Conservation (phyloP, 176 grass and related monocot species). For the Bolboschoenus planiculmis region DNA sequence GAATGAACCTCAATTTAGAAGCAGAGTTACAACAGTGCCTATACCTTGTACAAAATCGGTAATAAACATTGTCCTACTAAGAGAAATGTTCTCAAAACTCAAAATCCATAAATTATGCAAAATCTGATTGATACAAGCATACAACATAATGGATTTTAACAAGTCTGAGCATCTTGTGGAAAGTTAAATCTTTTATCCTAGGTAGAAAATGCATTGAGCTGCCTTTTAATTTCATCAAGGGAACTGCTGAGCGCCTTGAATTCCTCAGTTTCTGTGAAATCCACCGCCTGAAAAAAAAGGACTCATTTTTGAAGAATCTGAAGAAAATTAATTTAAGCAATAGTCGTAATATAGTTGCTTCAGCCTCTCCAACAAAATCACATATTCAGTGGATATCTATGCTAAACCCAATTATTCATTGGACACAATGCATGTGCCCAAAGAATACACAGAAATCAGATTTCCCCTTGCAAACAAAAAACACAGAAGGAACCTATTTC, state of each 20-base stretch:
- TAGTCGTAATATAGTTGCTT: neutral
- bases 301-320: neutral
- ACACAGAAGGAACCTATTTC: too few relatives aligned
- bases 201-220: slow-evolving; percentile 30
- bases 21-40: too few relatives aligned
- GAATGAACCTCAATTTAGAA: too few relatives aligned
- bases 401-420: neutral
- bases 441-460: too few relatives aligned
- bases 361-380: neutral
- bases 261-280: slow-evolving; percentile 53
- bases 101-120: neutral
- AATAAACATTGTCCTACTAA: too few relatives aligned
- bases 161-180: neutral
- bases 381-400: neutral
- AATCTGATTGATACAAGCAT: neutral
- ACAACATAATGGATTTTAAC: neutral
- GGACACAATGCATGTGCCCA: too few relatives aligned
- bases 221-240: slow-evolving; percentile 49
- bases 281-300: slow-evolving; percentile 36
- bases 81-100: neutral
- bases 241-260: slow-evolving; percentile 51
- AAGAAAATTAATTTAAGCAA: neutral
- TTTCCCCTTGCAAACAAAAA: too few relatives aligned
- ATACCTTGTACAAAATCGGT: too few relatives aligned
- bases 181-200: neutral